Conservation (phyloP, 768 basidiomycete genomes). For the Lactifluus hygrophoroides region DNA sequence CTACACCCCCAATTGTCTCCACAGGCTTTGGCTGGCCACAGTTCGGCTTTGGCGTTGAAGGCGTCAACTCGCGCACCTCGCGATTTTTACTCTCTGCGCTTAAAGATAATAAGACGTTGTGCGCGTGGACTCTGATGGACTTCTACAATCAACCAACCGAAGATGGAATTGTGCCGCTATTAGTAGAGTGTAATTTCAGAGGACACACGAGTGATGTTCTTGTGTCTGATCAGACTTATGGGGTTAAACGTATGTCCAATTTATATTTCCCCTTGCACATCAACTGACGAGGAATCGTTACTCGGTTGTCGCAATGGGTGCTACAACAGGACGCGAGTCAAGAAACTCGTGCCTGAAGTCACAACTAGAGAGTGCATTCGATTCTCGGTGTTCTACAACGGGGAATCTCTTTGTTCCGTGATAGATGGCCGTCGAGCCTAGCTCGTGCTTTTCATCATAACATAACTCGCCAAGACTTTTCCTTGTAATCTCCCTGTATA, state of each 20-base stretch:
- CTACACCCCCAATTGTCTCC: constrained; percentile 68
- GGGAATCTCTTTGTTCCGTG: not conserved
- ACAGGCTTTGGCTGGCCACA: constrained; percentile 79
- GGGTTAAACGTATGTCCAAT: not conserved
- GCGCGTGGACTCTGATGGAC: constrained; percentile 74
- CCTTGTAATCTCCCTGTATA: not conserved
- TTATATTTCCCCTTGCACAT: not conserved
- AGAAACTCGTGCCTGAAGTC: not conserved
- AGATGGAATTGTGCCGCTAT: constrained; percentile 47
- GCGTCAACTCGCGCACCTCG: constrained; percentile 70
- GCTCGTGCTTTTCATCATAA: constrained; percentile 4
- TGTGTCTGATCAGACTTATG: not conserved
- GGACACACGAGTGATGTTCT: constrained; percentile 25
- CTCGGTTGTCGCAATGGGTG: not conserved
- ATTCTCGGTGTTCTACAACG: not conserved
- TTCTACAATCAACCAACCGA: constrained; percentile 54
- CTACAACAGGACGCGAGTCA: not conserved
- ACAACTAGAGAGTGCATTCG: not conserved
- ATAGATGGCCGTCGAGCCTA: not conserved
- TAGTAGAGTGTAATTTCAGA: constrained; percentile 73
- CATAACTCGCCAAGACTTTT: not conserved
- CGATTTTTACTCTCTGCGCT: constrained; percentile 61
- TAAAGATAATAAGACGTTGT: constrained; percentile 30
- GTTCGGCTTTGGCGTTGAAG: constrained; percentile 72
- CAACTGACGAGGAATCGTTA: not conserved